Evolutionary conservation across 225 moss, liverwort and hornwort species (phyloP).

Genomic region (Bryoerythrophyllum caledonicum): DNA sequence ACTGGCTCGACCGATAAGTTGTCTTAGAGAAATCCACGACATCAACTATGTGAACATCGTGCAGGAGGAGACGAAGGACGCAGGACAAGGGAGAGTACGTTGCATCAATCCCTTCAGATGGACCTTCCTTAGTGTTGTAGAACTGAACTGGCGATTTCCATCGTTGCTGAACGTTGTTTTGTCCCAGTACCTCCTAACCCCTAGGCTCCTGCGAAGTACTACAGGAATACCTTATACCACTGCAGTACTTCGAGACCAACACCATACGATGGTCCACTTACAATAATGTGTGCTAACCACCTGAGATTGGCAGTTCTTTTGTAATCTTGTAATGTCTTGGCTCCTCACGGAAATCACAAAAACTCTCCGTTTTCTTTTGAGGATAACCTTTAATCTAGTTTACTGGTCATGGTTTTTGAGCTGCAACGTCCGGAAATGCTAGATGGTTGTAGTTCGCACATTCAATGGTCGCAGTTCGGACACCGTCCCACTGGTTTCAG

Average conservation of each 20-base stretch:
- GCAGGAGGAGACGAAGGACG: slow-evolving; percentile 3
- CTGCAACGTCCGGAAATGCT: no score
- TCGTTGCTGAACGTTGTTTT: not conserved
- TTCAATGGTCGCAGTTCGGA: no score
- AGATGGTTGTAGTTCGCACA: no score
- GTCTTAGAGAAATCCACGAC: not conserved
- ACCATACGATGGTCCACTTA: no score
- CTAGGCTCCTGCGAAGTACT: not conserved
- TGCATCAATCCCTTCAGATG: not conserved
- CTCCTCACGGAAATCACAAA: no score
- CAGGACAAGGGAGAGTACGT: slow-evolving; percentile 10
- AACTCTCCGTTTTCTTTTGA: no score
- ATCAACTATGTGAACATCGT: not conserved
- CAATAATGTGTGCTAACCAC: no score
- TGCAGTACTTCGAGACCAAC: slow-evolving; percentile 13
- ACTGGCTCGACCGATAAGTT: not conserved
- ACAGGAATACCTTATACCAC: not conserved
- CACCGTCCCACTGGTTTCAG: no score
- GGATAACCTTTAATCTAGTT: no score
- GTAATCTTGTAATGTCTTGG: no score
- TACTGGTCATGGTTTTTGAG: no score
- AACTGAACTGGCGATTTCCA: not conserved
- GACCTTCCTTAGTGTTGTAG: not conserved
- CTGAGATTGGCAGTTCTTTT: no score
- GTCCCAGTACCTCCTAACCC: not conserved